Evolutionary conservation across 208 protist genomes (phyloP).

Genomic region (Plasmodiophora brassicae): DNA sequence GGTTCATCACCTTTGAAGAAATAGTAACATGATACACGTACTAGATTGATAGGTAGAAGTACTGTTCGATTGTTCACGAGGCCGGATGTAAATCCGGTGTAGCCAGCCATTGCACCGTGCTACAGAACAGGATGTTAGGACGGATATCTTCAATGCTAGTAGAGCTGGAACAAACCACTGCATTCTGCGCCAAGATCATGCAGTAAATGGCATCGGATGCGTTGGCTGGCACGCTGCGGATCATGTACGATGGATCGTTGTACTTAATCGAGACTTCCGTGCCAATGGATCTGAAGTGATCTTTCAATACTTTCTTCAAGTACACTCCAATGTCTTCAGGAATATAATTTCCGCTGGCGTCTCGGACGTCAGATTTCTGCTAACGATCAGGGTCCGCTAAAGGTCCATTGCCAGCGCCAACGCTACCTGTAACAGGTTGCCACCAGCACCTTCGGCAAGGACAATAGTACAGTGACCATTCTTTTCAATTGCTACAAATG

Average conservation of each 20-base stretch:
- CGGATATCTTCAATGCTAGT: background rate
- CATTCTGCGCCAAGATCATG: slow-evolving; percentile 38
- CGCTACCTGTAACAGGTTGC: slow-evolving; percentile 22
- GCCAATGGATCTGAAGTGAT: background rate
- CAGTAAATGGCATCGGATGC: slow-evolving; percentile 35
- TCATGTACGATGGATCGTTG: slow-evolving; percentile 45
- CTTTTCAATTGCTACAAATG: slow-evolving; percentile 18
- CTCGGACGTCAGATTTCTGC: slow-evolving; percentile 18
- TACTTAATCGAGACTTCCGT: slow-evolving; percentile 39
- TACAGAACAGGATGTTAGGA: background rate
- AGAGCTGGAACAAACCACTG: background rate
- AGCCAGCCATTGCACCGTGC: slow-evolving; percentile 41
- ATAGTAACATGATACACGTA: background rate
- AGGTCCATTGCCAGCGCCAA: too few species aligned
- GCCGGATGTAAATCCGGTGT: slow-evolving; percentile 45
- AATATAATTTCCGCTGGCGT: slow-evolving; percentile 25
- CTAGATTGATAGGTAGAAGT: background rate
- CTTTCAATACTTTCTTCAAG: background rate
- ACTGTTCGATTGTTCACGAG: slow-evolving; percentile 37
- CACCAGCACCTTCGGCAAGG: slow-evolving; percentile 38
- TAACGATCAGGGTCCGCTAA: background rate
- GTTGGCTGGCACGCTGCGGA: slow-evolving; percentile 42
- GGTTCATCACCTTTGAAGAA: background rate
- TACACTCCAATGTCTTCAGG: slow-evolving; percentile 15
- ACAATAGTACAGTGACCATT: slow-evolving; percentile 27